These are phyloP conservation scores for Colletotrichum neosansevieriae DNA, from an alignment of 2,329 filamentous ascomycete species.

Conservation along the genomic window DNA sequence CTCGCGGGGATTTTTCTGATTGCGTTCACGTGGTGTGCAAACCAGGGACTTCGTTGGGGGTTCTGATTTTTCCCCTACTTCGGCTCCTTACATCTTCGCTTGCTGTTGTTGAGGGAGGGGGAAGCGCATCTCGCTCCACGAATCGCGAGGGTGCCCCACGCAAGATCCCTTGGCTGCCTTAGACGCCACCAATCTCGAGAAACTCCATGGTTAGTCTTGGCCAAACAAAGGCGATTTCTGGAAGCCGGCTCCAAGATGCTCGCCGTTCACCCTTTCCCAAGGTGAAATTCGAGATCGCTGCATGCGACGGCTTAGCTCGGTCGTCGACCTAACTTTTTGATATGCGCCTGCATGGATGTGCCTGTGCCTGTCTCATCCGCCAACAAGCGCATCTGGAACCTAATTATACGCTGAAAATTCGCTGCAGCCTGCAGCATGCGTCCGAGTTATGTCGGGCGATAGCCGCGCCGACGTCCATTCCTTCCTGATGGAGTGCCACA, in stretches of 20 bases:
- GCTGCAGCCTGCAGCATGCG: slow-evolving; percentile 30
- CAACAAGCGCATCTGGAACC: slow-evolving; percentile 17
- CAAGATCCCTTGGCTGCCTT: slow-evolving; percentile 12
- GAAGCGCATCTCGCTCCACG: slow-evolving; percentile 29
- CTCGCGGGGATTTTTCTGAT: slow-evolving; percentile 18
- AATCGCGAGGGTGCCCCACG: slow-evolving; percentile 29
- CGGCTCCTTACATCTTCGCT: slow-evolving; percentile 17
- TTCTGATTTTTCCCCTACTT: not conserved
- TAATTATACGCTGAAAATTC: slow-evolving; percentile 5
- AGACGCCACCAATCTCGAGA: not conserved
- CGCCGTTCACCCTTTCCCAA: not conserved
- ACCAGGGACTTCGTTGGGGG: slow-evolving; percentile 9
- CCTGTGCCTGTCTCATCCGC: slow-evolving; percentile 12
- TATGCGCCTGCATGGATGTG: slow-evolving; percentile 16
- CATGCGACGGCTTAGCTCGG: slow-evolving; percentile 17
- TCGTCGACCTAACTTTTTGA: slow-evolving; percentile 20
- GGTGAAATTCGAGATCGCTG: not conserved
- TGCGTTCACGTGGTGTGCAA: slow-evolving; percentile 32
- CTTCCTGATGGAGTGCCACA: slow-evolving; percentile 7
- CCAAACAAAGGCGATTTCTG: slow-evolving; percentile 9
- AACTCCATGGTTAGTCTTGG: not conserved
- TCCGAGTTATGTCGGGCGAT: slow-evolving; percentile 29
- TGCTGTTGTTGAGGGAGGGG: slow-evolving; percentile 9
- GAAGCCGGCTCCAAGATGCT: not conserved
- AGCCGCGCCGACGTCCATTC: slow-evolving; percentile 29